phyloP scores from a whole-genome alignment of 495 filamentous ascomycete genomes.

The Cairneyella variabilis region DNA sequence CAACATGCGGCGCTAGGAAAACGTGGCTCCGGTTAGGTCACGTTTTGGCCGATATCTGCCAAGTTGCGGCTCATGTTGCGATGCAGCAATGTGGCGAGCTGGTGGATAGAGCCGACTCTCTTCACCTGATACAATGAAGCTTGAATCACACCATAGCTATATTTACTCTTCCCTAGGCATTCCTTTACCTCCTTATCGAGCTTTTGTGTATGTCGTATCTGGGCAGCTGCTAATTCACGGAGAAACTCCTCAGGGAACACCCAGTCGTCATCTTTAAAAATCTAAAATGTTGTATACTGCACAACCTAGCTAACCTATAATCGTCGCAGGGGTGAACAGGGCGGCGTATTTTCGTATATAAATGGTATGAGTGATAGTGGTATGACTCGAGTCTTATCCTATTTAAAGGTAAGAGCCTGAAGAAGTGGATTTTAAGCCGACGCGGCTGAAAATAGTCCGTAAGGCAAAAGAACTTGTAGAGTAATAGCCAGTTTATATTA shows the following conservation, averaged over 20 bases:
- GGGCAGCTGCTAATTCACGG: too few species aligned
- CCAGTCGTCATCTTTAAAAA: slow-evolving; percentile 7
- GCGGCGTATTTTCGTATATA: slow-evolving; percentile 7
- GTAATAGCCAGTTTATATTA: not conserved
- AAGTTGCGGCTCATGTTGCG: too few species aligned
- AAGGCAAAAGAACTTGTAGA: not conserved
- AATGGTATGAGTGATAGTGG: slow-evolving; percentile 7
- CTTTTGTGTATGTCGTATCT: too few species aligned
- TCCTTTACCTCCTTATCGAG: too few species aligned
- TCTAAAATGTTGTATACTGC: not conserved
- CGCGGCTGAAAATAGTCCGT: not conserved
- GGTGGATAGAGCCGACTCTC: too few species aligned
- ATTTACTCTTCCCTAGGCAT: too few species aligned
- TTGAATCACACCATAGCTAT: too few species aligned
- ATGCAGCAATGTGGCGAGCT: too few species aligned
- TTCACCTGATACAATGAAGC: too few species aligned
- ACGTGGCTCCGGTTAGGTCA: too few species aligned
- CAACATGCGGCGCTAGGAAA: not conserved
- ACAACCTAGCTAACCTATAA: slow-evolving; percentile 4
- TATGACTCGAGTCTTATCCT: not conserved
- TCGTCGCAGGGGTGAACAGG: slow-evolving; percentile 4
- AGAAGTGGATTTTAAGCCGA: not conserved
- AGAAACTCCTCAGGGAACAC: slow-evolving; percentile 7
- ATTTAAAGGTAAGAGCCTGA: not conserved
- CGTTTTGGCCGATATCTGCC: too few species aligned